Base-by-base conservation (phyloP, 169 alveolate species). In the Plasmodium gallinaceum region DNA sequence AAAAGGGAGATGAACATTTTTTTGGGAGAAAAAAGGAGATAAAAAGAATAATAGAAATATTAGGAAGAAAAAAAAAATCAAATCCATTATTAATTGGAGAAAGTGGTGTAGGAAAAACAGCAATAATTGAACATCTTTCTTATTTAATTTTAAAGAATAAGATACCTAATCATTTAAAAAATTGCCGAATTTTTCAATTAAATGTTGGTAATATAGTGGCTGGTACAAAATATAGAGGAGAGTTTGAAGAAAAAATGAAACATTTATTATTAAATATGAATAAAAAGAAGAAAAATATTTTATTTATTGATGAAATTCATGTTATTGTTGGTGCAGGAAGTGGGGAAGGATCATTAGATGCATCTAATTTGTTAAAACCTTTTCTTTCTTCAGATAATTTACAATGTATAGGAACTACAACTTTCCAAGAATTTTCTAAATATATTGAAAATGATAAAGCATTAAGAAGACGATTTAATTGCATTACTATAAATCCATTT, bases 141-240 rank as follows among this genome's bases (percentile, higher is more conserved):
- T 65, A 57, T 51, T 75, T 86, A 86, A 74, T 92, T 43, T 26
- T 88, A 52, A 60, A 72, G 16, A 86, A 88, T 69, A 75, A 80
- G 37, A 91, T 74, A 37, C 83, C 90, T 14, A 37, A 73, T 43
- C 88, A 93, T 60, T 95, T 95, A 83, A 64, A 86, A 52, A 92
- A 80, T 61, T 72, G 92, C n/a, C 74, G 91, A 37, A 89, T 95
- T 16, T 86, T 48, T 51, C 92, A 86, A 46, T 89, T 94, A n/a
- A 93, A 92, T 45, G 57, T 94, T 48, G 95, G 95, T 5, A 86
- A 92, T 51, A 54, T 94, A 22, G 94, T 96, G 12, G 95, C 98
- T 14, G 98, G 98, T 5, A 91, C 98, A 46, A 94, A 95, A 73
- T 96, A 95, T 93, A 75, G 98, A 52, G 98, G 98, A 5, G 97